Conservation (phyloP, 768 basidiomycete species). For the Phaeotremella skinneri region DNA sequence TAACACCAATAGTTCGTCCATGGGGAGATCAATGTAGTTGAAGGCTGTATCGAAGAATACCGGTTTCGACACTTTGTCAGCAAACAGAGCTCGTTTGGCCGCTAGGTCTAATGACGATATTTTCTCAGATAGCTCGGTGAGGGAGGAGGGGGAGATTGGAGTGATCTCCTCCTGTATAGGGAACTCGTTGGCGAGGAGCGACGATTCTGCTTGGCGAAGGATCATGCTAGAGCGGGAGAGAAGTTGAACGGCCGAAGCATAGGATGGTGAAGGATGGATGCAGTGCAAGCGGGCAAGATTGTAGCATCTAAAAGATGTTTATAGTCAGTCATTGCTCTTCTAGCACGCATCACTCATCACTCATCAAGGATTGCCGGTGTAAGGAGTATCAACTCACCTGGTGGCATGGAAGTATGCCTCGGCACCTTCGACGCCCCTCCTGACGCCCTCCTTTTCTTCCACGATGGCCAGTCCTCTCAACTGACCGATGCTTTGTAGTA, state of each 20-base stretch:
- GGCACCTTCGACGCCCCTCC: conserved; percentile 72
- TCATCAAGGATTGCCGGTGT: neutral
- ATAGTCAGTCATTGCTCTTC: neutral
- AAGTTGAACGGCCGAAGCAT: conserved; percentile 42
- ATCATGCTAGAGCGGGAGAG: conserved; percentile 21
- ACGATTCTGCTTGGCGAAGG: conserved; percentile 27
- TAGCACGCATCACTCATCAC: too few relatives aligned
- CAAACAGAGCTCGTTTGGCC: conserved; percentile 46
- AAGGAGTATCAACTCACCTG: conserved; percentile 56
- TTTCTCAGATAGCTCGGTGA: conserved; percentile 19
- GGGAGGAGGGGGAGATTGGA: conserved; percentile 8
- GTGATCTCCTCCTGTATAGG: conserved; percentile 33
- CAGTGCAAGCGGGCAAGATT: conserved; percentile 74
- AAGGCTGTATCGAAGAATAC: conserved; percentile 91
- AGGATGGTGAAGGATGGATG: conserved; percentile 45
- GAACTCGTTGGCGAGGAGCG: conserved; percentile 18
- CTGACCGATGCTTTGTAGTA: conserved; percentile 78
- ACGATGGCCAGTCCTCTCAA: conserved; percentile 79
- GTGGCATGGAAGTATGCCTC: conserved; percentile 71
- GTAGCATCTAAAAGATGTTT: conserved; percentile 59
- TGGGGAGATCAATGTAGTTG: conserved; percentile 84
- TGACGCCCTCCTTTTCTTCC: conserved; percentile 81
- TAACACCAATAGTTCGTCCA: conserved; percentile 68
- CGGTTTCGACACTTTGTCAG: conserved; percentile 67
- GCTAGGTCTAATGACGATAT: conserved; percentile 32